Conservation (phyloP, 2,329 filamentous ascomycete genomes). For the Penicillium thymicola region DNA sequence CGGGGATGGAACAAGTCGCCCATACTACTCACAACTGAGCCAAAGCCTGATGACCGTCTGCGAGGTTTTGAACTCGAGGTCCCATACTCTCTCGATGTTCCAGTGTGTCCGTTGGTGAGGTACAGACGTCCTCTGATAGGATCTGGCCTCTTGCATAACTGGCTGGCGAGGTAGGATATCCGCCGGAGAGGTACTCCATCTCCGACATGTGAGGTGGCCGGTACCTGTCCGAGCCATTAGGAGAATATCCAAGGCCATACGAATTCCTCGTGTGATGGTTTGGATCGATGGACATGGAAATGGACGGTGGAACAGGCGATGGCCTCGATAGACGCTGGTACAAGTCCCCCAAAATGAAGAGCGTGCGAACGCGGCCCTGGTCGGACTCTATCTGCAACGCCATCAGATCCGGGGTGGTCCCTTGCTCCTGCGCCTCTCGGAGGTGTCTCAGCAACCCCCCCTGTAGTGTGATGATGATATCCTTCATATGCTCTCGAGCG, state of each 20-base stretch:
- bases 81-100: background rate
- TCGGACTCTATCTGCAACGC: slow-evolving; percentile 37
- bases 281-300: slow-evolving; percentile 6
- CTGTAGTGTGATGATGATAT: slow-evolving; percentile 40
- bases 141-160: background rate
- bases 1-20: background rate
- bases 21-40: background rate
- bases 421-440: slow-evolving; percentile 29
- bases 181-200: background rate
- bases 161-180: background rate
- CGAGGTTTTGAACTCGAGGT: background rate
- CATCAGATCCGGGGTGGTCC: slow-evolving; percentile 30
- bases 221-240: background rate
- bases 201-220: background rate
- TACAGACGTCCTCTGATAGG: background rate
- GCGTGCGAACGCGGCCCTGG: slow-evolving; percentile 33
- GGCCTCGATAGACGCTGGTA: slow-evolving; percentile 26
- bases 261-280: background rate
- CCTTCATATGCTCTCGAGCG: slow-evolving; percentile 39
- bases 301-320: background rate
- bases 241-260: background rate
- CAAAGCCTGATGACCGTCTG: background rate
- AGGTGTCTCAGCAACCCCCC: slow-evolving; percentile 34
- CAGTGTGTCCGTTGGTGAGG: background rate
- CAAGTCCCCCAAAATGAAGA: slow-evolving; percentile 36